Evolutionary conservation across 2,329 filamentous ascomycete species (phyloP).

Genomic region (Aspergillus sp.): DNA sequence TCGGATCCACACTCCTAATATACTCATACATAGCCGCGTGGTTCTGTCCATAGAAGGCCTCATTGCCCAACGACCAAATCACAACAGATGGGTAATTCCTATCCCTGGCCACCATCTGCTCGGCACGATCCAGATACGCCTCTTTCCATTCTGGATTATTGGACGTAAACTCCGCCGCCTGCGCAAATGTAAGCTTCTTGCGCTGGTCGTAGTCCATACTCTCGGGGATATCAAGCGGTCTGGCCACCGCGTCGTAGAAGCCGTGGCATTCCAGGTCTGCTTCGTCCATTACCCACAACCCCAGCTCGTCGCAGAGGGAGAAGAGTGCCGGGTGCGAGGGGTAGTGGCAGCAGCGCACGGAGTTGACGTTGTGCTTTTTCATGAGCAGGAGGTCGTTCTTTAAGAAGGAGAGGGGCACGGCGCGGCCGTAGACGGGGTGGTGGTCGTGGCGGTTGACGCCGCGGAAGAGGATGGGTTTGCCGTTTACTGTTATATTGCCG

Average conservation of each 20-base stretch:
- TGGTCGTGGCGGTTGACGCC: constrained; percentile 72
- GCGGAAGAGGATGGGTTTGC: constrained; percentile 58
- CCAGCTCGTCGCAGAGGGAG: constrained; percentile 35
- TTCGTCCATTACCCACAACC: constrained; percentile 39
- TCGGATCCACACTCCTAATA: constrained; percentile 58
- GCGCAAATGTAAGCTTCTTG: constrained; percentile 44
- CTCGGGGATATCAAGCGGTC: constrained; percentile 55
- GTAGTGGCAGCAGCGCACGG: constrained; percentile 68
- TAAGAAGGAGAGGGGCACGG: constrained; percentile 63
- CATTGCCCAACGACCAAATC: constrained; percentile 73
- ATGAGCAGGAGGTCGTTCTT: constrained; percentile 64
- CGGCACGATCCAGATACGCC: constrained; percentile 67
- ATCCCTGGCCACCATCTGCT: constrained; percentile 65
- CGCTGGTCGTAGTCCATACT: constrained; percentile 61
- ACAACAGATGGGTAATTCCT: constrained; percentile 71
- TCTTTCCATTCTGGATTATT: constrained; percentile 35
- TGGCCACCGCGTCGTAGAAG: constrained; percentile 38
- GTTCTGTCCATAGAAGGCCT: constrained; percentile 70
- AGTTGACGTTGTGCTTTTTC: constrained; percentile 70
- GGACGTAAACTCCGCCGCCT: constrained; percentile 28
- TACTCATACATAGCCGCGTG: constrained; percentile 67
- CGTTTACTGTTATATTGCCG: constrained; percentile 59
- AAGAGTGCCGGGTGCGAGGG: constrained; percentile 46
- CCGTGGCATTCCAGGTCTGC: constrained; percentile 41
- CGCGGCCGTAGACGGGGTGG: constrained; percentile 62